These are phyloP conservation scores for Monosporozyma yasuniensis DNA, from an alignment of 805 yeast species.

Conservation along the genomic window DNA sequence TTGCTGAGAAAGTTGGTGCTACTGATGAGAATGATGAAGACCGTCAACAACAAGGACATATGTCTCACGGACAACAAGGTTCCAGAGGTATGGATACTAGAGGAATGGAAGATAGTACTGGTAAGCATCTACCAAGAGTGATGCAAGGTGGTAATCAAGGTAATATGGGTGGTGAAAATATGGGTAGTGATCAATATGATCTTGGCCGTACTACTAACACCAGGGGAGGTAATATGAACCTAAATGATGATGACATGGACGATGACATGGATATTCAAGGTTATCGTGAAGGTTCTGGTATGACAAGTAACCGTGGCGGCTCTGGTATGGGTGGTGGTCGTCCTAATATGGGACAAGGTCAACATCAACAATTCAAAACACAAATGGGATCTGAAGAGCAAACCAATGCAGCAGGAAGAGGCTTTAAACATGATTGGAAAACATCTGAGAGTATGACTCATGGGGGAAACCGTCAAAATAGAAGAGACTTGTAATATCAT, in stretches of 20 bases:
- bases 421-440: conserved; percentile 13
- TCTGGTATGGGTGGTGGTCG: neutral
- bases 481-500: neutral
- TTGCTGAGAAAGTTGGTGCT: conserved; percentile 23
- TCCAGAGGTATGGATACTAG: neutral
- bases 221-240: neutral
- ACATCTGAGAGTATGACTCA: neutral
- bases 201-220: neutral
- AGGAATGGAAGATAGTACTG: neutral
- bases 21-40: conserved; percentile 10
- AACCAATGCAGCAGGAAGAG: conserved; percentile 10
- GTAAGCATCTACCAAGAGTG: neutral
- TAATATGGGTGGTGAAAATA: neutral
- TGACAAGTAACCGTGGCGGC: neutral
- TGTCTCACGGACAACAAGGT: neutral
- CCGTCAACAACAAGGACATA: conserved; percentile 2
- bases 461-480: neutral
- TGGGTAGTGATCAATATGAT: neutral
- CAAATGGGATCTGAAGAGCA: neutral
- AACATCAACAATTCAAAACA: neutral
- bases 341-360: neutral
- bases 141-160: neutral
- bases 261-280: neutral
- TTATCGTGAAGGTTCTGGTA: neutral
- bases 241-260: conserved; percentile 1